Evolutionary conservation across 1,284 basidiomycete genomes (phyloP).

Genomic region (Ceratobasidium sp.): DNA sequence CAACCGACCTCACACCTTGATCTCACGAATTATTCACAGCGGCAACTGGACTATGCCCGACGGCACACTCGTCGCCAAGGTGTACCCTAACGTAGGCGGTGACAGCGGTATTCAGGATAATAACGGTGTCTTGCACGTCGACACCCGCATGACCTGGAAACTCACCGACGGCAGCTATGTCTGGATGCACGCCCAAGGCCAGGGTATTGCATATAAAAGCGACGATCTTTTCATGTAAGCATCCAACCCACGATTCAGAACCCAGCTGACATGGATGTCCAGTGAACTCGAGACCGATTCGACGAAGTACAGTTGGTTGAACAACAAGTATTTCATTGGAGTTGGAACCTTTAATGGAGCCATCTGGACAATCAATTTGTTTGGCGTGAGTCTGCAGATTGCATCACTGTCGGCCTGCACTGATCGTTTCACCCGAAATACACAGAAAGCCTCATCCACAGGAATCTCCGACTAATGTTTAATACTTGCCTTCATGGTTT

Average conservation of each 20-base stretch:
- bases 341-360: constrained; percentile 42
- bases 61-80: constrained; percentile 34
- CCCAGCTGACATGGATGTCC: not conserved
- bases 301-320: constrained; percentile 36
- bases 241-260: not conserved
- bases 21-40: not conserved
- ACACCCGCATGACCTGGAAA: constrained; percentile 47
- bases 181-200: constrained; percentile 44
- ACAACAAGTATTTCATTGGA: constrained; percentile 46
- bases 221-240: constrained; percentile 45
- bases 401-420: too few relatives aligned
- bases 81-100: constrained; percentile 45
- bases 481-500: not conserved
- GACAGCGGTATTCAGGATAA: constrained; percentile 46
- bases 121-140: constrained; percentile 42
- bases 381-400: constrained; percentile 33
- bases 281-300: constrained; percentile 46
- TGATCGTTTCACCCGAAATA: too few relatives aligned
- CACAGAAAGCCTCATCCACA: too few relatives aligned
- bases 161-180: constrained; percentile 41
- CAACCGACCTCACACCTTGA: not conserved
- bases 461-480: too few relatives aligned
- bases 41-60: constrained; percentile 41
- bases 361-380: constrained; percentile 46
- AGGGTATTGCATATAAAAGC: constrained; percentile 41